Evolutionary conservation across 2,329 filamentous ascomycete genomes (phyloP).

Genomic region (Cordyceps fumosorosea): DNA sequence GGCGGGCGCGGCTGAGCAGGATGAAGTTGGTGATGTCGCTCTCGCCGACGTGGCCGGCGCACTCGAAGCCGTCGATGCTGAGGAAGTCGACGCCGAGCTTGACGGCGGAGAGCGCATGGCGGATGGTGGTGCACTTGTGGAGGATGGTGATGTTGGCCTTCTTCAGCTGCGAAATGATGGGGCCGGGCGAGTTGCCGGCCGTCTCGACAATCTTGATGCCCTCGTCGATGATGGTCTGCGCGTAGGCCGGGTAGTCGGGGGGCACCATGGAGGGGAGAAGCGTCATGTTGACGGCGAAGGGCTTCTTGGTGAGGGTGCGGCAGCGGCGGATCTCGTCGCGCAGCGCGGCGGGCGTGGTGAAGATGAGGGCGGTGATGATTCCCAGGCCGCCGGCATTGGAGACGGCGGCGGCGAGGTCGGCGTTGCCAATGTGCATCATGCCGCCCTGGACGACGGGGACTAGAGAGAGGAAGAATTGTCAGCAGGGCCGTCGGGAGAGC

Average conservation of each 20-base stretch:
- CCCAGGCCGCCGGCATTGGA: constrained; percentile 78
- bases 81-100: constrained; percentile 96
- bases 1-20: constrained; percentile 75
- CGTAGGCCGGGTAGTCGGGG: constrained; percentile 88
- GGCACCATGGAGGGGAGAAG: constrained; percentile 84
- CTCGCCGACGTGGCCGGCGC: constrained; percentile 83
- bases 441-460: constrained; percentile 80
- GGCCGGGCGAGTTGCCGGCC: constrained; percentile 80
- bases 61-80: constrained; percentile 96
- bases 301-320: constrained; percentile 67
- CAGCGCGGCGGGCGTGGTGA: constrained; percentile 84
- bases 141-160: constrained; percentile 69
- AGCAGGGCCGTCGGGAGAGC: neutral
- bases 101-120: constrained; percentile 83
- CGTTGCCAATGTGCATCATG: constrained; percentile 82
- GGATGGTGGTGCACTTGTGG: constrained; percentile 96
- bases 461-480: constrained; percentile 24
- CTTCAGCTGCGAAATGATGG: constrained; percentile 86
- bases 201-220: constrained; percentile 89
- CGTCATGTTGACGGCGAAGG: constrained; percentile 93
- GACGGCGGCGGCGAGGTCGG: constrained; percentile 69
- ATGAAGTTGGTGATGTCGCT: constrained; percentile 87
- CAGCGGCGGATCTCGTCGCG: constrained; percentile 89
- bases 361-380: constrained; percentile 82
- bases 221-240: constrained; percentile 88